phyloP scores from a whole-genome alignment of 176 grass and related monocot genomes.

The Phyllostachys edulis region DNA sequence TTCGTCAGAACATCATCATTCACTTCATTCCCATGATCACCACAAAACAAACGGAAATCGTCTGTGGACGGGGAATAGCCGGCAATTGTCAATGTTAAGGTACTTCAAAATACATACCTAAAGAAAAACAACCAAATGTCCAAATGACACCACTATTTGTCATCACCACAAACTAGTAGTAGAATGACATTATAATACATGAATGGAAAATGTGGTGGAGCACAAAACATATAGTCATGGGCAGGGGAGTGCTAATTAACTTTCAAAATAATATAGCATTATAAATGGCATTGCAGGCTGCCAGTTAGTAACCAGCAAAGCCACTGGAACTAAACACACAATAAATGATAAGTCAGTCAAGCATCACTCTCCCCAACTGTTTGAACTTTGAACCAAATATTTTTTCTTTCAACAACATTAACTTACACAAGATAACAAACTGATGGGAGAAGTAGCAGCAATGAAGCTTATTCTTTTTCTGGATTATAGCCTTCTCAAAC shows the following conservation, averaged over 20 bases:
- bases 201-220: background rate
- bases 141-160: background rate
- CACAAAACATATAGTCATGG: background rate
- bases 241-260: background rate
- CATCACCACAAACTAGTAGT: background rate
- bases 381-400: conserved; percentile 14
- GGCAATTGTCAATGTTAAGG: background rate
- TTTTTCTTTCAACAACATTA: background rate
- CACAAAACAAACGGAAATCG: conserved; percentile 91
- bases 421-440: background rate
- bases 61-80: conserved; percentile 33
- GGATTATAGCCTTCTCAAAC: background rate
- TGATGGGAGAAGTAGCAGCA: background rate
- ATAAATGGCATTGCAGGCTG: background rate
- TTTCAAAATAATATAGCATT: background rate
- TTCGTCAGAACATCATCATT: conserved; percentile 77
- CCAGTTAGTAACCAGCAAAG: background rate
- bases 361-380: background rate
- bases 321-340: background rate
- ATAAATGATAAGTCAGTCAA: background rate
- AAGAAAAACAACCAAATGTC: background rate
- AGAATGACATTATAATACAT: background rate
- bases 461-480: background rate
- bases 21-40: conserved; percentile 93
- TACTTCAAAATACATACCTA: background rate